Evolutionary conservation across 768 basidiomycete genomes (phyloP).

Genomic region (Exidia glandulosa): DNA sequence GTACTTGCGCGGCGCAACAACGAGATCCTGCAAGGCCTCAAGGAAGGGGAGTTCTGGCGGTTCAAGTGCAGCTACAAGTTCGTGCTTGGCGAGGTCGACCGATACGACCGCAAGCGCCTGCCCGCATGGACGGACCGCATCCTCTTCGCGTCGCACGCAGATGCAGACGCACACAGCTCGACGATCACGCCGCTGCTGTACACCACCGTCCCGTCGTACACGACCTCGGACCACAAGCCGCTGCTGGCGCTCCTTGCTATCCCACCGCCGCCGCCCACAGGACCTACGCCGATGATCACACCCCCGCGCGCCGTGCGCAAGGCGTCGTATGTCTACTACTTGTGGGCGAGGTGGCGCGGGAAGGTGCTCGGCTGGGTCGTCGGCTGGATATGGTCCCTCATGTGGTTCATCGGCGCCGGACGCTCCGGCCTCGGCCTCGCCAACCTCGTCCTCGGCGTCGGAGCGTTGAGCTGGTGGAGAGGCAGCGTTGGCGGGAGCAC

Average conservation of each 20-base stretch:
- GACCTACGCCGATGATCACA: slow-evolving; percentile 17
- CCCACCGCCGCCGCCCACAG: slow-evolving; percentile 22
- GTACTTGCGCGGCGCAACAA: slow-evolving; percentile 50
- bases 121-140: slow-evolving; percentile 94
- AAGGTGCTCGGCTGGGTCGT: slow-evolving; percentile 58
- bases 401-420: slow-evolving; percentile 69
- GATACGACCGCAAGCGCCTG: slow-evolving; percentile 66
- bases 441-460: slow-evolving; percentile 60
- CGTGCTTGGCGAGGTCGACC: slow-evolving; percentile 65
- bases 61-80: slow-evolving; percentile 94
- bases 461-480: slow-evolving; percentile 38
- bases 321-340: slow-evolving; percentile 31
- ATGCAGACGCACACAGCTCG: slow-evolving; percentile 45
- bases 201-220: slow-evolving; percentile 72
- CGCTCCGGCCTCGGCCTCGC: slow-evolving; percentile 57
- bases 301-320: slow-evolving; percentile 42
- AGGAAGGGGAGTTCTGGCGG: slow-evolving; percentile 78
- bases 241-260: slow-evolving; percentile 64
- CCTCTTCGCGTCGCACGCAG: slow-evolving; percentile 67
- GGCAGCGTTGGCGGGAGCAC: no score
- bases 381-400: slow-evolving; percentile 69
- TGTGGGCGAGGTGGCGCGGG: slow-evolving; percentile 53
- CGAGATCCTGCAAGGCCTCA: slow-evolving; percentile 56
- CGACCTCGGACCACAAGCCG: slow-evolving; percentile 92
- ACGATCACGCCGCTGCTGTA: slow-evolving; percentile 59